Conservation (phyloP, 306 rosid species). For the Quillaja saponaria region DNA sequence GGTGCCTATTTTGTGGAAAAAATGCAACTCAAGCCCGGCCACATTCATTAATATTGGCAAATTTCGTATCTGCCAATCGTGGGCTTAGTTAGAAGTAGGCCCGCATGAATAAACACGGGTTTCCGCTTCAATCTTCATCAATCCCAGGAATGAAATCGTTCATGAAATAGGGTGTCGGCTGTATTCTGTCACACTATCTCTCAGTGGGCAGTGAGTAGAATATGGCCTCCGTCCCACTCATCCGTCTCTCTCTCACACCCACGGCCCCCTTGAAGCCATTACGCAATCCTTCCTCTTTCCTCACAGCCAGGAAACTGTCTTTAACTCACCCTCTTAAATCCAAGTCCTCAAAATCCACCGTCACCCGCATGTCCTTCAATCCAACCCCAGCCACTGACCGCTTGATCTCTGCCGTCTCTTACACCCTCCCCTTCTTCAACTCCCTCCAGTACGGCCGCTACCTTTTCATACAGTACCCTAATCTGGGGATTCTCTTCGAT, state of each 20-base stretch:
- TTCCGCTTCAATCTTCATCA: too few relatives aligned
- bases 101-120: too few relatives aligned
- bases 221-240: conserved; percentile 49
- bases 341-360: conserved; percentile 16
- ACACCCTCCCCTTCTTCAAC: conserved; percentile 88
- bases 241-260: conserved; percentile 28
- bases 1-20: too few relatives aligned
- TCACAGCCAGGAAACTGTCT: neutral
- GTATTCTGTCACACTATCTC: too few relatives aligned
- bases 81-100: too few relatives aligned
- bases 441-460: conserved; percentile 80
- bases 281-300: too few relatives aligned
- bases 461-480: conserved; percentile 60
- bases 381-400: conserved; percentile 65
- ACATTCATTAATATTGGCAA: too few relatives aligned
- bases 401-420: conserved; percentile 71
- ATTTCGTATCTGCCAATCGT: too few relatives aligned
- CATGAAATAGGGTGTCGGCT: too few relatives aligned
- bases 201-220: too few relatives aligned
- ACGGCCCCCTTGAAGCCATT: neutral
- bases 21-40: too few relatives aligned
- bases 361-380: conserved; percentile 55
- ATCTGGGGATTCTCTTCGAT: conserved; percentile 58
- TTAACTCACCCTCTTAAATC: conserved; percentile 14
- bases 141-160: too few relatives aligned